Conservation (phyloP, 306 rosid genomes). For the Rosa multiflora region DNA sequence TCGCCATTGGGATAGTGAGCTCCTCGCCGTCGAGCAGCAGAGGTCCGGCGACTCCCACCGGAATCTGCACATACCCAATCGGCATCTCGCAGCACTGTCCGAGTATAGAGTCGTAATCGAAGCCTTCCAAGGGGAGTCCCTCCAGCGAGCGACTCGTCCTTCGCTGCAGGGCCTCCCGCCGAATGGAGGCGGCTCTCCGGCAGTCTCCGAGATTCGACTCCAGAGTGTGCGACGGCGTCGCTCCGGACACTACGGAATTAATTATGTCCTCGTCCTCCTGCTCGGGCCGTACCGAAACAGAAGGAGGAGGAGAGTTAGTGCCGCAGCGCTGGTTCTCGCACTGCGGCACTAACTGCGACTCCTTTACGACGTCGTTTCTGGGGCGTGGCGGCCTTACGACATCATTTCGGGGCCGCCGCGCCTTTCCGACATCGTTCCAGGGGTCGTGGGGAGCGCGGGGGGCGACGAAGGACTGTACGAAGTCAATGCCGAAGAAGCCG, state of each 20-base stretch:
- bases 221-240: constrained; percentile 24
- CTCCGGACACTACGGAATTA: constrained; percentile 14
- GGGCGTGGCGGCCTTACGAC: background rate
- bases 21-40: constrained; percentile 26
- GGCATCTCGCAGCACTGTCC: constrained; percentile 43
- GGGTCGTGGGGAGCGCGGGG: constrained; percentile 2
- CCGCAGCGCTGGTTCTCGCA: background rate
- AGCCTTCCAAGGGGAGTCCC: constrained; percentile 33
- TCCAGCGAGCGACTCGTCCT: constrained; percentile 24
- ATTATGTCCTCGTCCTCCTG: constrained; percentile 24
- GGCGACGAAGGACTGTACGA: constrained; percentile 22
- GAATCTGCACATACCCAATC: constrained; percentile 31
- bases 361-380: background rate
- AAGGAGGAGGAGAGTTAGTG: background rate
- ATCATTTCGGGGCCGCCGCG: background rate
- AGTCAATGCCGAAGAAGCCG: constrained; percentile 36
- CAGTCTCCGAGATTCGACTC: constrained; percentile 33
- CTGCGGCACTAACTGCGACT: background rate
- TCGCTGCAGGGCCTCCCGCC: constrained; percentile 31
- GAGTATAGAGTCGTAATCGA: constrained; percentile 34
- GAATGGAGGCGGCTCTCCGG: constrained; percentile 19
- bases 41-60: constrained; percentile 35
- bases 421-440: background rate
- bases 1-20: constrained; percentile 32
- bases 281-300: background rate